phyloP scores from a whole-genome alignment of 176 grass and related monocot species.

The Zea mays region DNA sequence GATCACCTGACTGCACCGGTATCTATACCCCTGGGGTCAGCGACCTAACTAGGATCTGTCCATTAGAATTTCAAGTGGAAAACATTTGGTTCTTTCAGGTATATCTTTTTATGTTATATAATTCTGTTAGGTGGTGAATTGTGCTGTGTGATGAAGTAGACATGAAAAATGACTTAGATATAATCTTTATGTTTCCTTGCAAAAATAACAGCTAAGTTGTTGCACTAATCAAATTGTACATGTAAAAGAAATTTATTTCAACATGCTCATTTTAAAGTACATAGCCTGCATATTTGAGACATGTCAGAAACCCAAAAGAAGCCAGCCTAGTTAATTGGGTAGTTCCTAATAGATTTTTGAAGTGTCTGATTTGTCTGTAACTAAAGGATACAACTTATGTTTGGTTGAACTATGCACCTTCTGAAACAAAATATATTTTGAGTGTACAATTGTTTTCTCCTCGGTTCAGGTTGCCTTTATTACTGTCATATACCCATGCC shows the following conservation, averaged over 20 bases:
- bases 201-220: constrained; percentile 16
- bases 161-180: not conserved
- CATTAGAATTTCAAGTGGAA: constrained; percentile 3
- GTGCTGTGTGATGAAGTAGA: not conserved
- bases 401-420: constrained; percentile 18
- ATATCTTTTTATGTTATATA: constrained; percentile 22
- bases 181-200: not conserved
- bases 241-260: constrained; percentile 17
- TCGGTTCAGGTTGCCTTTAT: constrained; percentile 86
- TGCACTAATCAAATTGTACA: not conserved
- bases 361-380: constrained; percentile 4
- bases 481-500: constrained; percentile 78
- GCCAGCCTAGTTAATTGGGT: constrained; percentile 7
- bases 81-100: not conserved
- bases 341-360: constrained; percentile 25
- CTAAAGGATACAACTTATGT: constrained; percentile 11
- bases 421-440: not conserved
- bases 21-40: not conserved
- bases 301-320: not conserved
- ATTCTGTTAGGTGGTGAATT: constrained; percentile 19
- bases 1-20: not conserved
- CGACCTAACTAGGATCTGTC: not conserved
- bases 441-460: constrained; percentile 17
- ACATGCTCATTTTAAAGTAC: constrained; percentile 27
- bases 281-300: constrained; percentile 24